Conservation (phyloP, 768 basidiomycete species). For the Flagelloscypha sp. region DNA sequence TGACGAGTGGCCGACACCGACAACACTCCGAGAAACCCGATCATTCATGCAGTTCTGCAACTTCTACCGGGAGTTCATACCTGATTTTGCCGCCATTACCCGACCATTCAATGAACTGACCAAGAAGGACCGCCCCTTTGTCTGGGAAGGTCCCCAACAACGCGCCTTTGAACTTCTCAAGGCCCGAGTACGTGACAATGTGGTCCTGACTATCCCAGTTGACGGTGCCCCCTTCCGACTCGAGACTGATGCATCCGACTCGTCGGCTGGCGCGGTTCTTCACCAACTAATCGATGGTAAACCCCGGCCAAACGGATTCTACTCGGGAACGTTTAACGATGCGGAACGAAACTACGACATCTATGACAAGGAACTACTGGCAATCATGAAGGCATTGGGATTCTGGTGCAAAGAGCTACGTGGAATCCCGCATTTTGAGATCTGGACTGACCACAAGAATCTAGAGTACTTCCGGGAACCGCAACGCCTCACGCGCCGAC, state of each 20-base stretch:
- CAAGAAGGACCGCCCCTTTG: slow-evolving; percentile 12
- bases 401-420: too few species aligned
- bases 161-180: slow-evolving; percentile 21
- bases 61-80: slow-evolving; percentile 27
- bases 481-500: slow-evolving; percentile 27
- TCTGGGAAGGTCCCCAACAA: slow-evolving; percentile 13
- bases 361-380: slow-evolving; percentile 26
- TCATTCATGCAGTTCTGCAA: slow-evolving; percentile 34
- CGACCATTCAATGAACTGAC: slow-evolving; percentile 15
- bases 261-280: slow-evolving; percentile 17
- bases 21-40: slow-evolving; percentile 22
- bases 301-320: slow-evolving; percentile 31
- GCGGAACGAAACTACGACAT: slow-evolving; percentile 17
- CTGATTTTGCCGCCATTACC: slow-evolving; percentile 19
- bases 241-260: slow-evolving; percentile 18
- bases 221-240: slow-evolving; percentile 11
- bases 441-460: slow-evolving; percentile 20
- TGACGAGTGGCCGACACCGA: slow-evolving; percentile 21
- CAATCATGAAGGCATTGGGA: slow-evolving; percentile 16
- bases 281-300: slow-evolving; percentile 15
- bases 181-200: slow-evolving; percentile 13
- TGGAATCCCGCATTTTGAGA: slow-evolving; percentile 12
- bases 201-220: slow-evolving; percentile 16
- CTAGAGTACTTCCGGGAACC: slow-evolving; percentile 22
- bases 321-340: slow-evolving; percentile 20